Base-by-base conservation (phyloP, 2,329 filamentous ascomycete species). In the Claviceps capensis region DNA sequence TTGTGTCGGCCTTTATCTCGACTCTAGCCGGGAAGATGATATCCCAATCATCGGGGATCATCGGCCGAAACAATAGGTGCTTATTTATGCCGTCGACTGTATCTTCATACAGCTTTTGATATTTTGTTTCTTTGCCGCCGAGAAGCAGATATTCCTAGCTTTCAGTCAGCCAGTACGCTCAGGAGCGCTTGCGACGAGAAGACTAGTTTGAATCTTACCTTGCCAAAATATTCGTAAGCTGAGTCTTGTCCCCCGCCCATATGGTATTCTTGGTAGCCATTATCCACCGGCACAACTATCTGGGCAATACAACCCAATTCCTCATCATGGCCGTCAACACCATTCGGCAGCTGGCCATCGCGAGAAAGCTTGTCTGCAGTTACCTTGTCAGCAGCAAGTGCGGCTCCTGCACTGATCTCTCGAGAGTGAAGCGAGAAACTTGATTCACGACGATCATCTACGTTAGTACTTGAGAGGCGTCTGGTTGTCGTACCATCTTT, bases 31-130 rank as follows among this genome's bases (percentile, higher is more conserved):
- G 79, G 55, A 93, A 81, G 2, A 93, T 74, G n/a, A 93, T 78
- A 54, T 91, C 79, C 49, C 78, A 78, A 50, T 78, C 71, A 34
- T 78, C 76, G 6, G 81, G 77, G 19, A 81, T 77, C 79, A 93
- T 85, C 0, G 89, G 88, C 5, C 84, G 78, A 67, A 81, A 95
- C 53, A 95, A 78, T 9, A 95, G 74, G 64, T 86, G 77, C 57
- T 88, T 75, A 57, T 85, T 85, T 38, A 84, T 79, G 0, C 81
- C 81, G 5, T 83, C 78, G 34, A 83, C 77, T 4, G 81, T 77
- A 52, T 78, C 78, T 53, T 83, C 74, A 63, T 94, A 88, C 67
- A 95, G 77, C 19, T 75, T 76, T 55, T 76, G 73, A 65, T 94
- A 94, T 63, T 88, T 86, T 34, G 75, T 69, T 56, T 83, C 79